Conservation (phyloP, 2,329 filamentous ascomycete species). For the Neopestalotiopsis sp. region DNA sequence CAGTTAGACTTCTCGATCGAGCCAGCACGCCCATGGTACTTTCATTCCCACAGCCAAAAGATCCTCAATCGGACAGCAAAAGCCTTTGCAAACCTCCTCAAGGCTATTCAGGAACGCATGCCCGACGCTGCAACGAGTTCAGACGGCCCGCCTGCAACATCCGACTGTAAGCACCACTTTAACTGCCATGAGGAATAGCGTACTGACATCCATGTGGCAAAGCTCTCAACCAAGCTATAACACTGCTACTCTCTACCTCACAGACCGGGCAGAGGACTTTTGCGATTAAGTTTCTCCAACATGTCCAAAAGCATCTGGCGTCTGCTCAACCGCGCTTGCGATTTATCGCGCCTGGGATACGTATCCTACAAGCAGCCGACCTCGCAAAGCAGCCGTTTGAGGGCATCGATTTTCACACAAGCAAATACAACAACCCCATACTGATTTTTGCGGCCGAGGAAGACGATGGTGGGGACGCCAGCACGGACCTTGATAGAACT, state of each 20-base stretch:
- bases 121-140: neutral
- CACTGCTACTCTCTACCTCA: neutral
- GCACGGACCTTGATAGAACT: neutral
- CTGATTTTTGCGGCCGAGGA: slow-evolving; percentile 8
- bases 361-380: neutral
- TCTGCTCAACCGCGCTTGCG: neutral
- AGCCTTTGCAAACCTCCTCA: neutral
- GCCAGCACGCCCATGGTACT: slow-evolving; percentile 1
- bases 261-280: neutral
- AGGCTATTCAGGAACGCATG: slow-evolving; percentile 14
- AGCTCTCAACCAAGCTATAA: slow-evolving; percentile 1
- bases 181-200: neutral
- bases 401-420: neutral
- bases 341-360: slow-evolving; percentile 9
- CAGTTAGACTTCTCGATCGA: neutral
- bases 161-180: neutral
- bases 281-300: neutral
- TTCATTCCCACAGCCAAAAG: slow-evolving; percentile 12
- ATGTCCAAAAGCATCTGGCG: neutral
- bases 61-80: slow-evolving; percentile 2
- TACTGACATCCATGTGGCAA: neutral
- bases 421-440: slow-evolving; percentile 2
- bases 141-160: neutral
- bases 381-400: slow-evolving; percentile 1
- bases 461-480: neutral